phyloP scores from a whole-genome alignment of 1,284 basidiomycete genomes.

The Trametes versicolor region DNA sequence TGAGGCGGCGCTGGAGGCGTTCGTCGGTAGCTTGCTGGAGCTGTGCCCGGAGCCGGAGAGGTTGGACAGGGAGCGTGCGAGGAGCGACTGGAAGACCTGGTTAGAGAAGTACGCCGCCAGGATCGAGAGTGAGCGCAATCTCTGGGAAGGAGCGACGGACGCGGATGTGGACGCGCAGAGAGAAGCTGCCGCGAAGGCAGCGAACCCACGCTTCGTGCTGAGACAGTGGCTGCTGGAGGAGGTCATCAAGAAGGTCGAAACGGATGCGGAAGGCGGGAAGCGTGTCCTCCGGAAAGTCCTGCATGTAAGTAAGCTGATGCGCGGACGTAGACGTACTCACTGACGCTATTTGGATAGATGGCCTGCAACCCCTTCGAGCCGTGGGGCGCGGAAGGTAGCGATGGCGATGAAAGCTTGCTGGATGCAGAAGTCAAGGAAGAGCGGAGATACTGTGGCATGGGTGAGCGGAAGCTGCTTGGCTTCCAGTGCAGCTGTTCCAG shows the following conservation, averaged over 20 bases:
- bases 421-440: conserved; percentile 76
- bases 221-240: conserved; percentile 96
- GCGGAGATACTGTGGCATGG: conserved; percentile 80
- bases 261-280: conserved; percentile 65
- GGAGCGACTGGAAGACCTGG: conserved; percentile 69
- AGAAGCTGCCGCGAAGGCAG: conserved; percentile 55
- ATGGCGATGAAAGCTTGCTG: conserved; percentile 52
- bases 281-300: conserved; percentile 78
- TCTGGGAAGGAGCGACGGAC: conserved; percentile 45
- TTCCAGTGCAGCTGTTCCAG: conserved; percentile 96
- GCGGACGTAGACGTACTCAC: conserved; percentile 28
- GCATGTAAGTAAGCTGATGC: conserved; percentile 60
- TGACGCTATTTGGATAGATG: conserved; percentile 64
- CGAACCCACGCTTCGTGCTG: conserved; percentile 90
- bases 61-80: conserved; percentile 55
- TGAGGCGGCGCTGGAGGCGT: conserved; percentile 42
- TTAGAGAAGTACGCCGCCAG: conserved; percentile 73
- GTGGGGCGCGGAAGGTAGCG: conserved; percentile 77
- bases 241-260: conserved; percentile 79
- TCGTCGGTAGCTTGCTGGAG: conserved; percentile 61
- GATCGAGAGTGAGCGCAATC: conserved; percentile 61
- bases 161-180: conserved; percentile 55
- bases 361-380: conserved; percentile 80
- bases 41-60: conserved; percentile 55
- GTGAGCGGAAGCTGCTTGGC: conserved; percentile 80